These are phyloP conservation scores for Flaveria sonorensis DNA, from an alignment of 129 eudicot species.

Conservation along the genomic window DNA sequence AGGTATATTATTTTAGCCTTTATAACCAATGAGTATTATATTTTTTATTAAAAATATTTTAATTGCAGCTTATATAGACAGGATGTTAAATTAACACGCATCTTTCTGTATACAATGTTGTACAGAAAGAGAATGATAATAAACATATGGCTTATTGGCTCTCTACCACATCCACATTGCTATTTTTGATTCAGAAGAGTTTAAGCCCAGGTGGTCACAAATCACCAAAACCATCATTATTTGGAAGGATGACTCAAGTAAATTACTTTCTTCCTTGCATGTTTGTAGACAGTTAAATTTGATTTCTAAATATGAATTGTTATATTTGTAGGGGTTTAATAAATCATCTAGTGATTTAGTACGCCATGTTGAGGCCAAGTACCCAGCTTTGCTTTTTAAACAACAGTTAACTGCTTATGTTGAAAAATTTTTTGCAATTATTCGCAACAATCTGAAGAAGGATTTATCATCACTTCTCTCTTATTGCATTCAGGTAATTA, in stretches of 20 bases:
- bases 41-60: not conserved
- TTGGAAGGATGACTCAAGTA: conserved; percentile 79
- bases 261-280: conserved; percentile 11
- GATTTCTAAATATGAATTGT: not conserved
- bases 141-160: conserved; percentile 77
- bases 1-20: conserved; percentile 40
- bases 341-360: conserved; percentile 57
- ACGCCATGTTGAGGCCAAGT: conserved; percentile 83
- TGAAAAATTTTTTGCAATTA: conserved; percentile 83
- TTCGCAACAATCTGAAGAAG: conserved; percentile 74
- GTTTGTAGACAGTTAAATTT: not conserved
- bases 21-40: not conserved
- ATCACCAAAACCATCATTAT: conserved; percentile 60
- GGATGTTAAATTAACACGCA: conserved; percentile 13
- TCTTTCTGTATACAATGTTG: conserved; percentile 15
- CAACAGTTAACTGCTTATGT: conserved; percentile 93
- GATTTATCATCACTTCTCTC: conserved; percentile 65
- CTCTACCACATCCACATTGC: conserved; percentile 65
- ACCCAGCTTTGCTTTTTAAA: conserved; percentile 94
- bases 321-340: conserved; percentile 43
- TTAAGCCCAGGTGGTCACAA: conserved; percentile 43
- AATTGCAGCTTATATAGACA: not conserved
- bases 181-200: conserved; percentile 67
- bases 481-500: conserved; percentile 69
- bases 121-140: conserved; percentile 59